Evolutionary conservation across 1,284 basidiomycete species (phyloP).

Genomic region (Irpex sp.): DNA sequence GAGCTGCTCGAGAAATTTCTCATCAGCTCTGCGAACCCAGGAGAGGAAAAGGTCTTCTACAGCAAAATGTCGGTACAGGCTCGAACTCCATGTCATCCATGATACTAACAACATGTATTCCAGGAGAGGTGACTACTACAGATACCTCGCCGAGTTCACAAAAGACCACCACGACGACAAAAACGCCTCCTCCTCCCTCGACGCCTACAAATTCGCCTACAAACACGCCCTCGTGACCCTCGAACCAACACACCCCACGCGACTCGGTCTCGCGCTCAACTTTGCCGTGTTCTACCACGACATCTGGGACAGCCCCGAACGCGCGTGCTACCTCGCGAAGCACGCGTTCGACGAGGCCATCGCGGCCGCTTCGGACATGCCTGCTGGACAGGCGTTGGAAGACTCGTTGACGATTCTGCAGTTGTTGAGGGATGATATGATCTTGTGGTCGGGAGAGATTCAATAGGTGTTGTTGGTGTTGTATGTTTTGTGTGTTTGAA

Average conservation of each 20-base stretch:
- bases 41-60: slow-evolving; percentile 69
- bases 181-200: slow-evolving; percentile 51
- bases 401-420: slow-evolving; percentile 68
- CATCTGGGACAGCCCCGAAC: slow-evolving; percentile 87
- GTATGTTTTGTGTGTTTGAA: background rate
- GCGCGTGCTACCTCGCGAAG: slow-evolving; percentile 88
- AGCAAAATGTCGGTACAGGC: slow-evolving; percentile 50
- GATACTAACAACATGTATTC: background rate
- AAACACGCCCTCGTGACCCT: slow-evolving; percentile 56
- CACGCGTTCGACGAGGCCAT: slow-evolving; percentile 71
- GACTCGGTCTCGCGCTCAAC: slow-evolving; percentile 91
- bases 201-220: slow-evolving; percentile 67
- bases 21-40: slow-evolving; percentile 49
- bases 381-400: slow-evolving; percentile 40
- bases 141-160: slow-evolving; percentile 64
- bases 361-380: slow-evolving; percentile 36
- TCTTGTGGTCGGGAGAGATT: slow-evolving; percentile 62
- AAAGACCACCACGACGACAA: slow-evolving; percentile 40
- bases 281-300: slow-evolving; percentile 98
- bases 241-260: slow-evolving; percentile 61
- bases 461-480: slow-evolving; percentile 7
- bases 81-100: background rate
- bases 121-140: slow-evolving; percentile 71
- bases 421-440: slow-evolving; percentile 59
- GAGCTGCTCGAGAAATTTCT: slow-evolving; percentile 49